Conservation (phyloP, 2,329 filamentous ascomycete species). For the Botrytis pseudocinerea region DNA sequence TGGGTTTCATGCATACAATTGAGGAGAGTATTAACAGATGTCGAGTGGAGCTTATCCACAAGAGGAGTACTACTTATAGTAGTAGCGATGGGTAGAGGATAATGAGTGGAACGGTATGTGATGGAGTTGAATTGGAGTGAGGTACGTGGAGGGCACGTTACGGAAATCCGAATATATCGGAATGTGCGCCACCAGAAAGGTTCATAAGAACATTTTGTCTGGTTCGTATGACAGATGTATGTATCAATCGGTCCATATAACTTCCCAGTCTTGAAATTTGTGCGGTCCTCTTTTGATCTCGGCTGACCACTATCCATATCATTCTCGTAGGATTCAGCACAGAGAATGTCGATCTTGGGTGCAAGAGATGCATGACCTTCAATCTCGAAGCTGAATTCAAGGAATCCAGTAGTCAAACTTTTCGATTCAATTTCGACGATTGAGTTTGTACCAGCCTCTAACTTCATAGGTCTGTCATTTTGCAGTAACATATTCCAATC, state of each 20-base stretch:
- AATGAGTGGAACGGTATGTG: neutral
- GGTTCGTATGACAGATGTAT: neutral
- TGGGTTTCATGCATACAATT: constrained; percentile 36
- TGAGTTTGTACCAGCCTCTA: neutral
- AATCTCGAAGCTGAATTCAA: neutral
- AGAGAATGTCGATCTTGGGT: neutral
- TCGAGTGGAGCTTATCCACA: constrained; percentile 1
- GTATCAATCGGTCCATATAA: neutral
- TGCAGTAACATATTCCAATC: neutral
- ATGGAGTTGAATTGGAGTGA: neutral
- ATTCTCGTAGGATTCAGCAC: neutral
- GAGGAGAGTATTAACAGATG: constrained; percentile 22
- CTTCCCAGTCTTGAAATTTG: neutral
- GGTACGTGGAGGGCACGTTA: neutral
- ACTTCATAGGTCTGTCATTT: neutral
- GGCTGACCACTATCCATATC: neutral
- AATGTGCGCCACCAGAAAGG: neutral
- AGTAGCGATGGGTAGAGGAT: neutral
- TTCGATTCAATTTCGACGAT: neutral
- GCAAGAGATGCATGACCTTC: neutral
- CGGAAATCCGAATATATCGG: neutral
- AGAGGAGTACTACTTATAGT: neutral
- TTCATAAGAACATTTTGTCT: neutral
- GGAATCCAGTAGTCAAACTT: neutral
- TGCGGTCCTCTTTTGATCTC: neutral